Conservation (phyloP, 1,284 basidiomycete genomes). For the Wallemia ichthyophaga region DNA sequence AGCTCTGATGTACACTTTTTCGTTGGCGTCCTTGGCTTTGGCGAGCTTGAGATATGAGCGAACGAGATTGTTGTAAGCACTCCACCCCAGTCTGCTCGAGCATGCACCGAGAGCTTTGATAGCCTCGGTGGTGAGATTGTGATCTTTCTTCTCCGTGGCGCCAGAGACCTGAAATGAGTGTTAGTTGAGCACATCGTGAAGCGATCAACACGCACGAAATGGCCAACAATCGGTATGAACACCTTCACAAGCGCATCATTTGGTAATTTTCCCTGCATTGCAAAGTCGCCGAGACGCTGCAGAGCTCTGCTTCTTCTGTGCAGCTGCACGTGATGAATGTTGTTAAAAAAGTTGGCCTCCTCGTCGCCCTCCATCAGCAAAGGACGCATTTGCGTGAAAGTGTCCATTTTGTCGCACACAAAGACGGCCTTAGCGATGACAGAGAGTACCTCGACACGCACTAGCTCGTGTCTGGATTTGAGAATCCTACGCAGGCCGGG, state of each 20-base stretch:
- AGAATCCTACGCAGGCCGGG: conserved; percentile 58
- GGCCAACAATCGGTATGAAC: conserved; percentile 58
- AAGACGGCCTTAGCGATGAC: conserved; percentile 50
- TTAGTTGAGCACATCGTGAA: background rate
- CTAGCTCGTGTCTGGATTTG: conserved; percentile 51
- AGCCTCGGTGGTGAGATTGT: conserved; percentile 73
- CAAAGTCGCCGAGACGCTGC: conserved; percentile 50
- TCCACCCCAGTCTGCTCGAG: conserved; percentile 47
- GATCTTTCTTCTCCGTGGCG: conserved; percentile 37
- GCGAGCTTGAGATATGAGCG: conserved; percentile 52
- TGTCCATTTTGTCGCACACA: conserved; percentile 28
- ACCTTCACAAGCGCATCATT: conserved; percentile 49
- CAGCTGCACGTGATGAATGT: conserved; percentile 76
- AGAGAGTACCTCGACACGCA: conserved; percentile 56
- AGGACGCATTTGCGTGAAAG: conserved; percentile 44
- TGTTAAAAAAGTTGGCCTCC: conserved; percentile 90
- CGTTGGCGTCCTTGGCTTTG: conserved; percentile 36
- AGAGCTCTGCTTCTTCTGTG: conserved; percentile 73
- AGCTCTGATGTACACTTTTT: conserved; percentile 58
- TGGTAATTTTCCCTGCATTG: conserved; percentile 34
- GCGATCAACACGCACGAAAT: conserved; percentile 24
- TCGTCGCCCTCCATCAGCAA: conserved; percentile 71
- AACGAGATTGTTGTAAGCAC: conserved; percentile 49
- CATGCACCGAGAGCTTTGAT: conserved; percentile 46
- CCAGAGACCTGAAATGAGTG: conserved; percentile 22